Evolutionary conservation across 2,329 filamentous ascomycete genomes (phyloP).

Genomic region (Neonectria neomacrospora): DNA sequence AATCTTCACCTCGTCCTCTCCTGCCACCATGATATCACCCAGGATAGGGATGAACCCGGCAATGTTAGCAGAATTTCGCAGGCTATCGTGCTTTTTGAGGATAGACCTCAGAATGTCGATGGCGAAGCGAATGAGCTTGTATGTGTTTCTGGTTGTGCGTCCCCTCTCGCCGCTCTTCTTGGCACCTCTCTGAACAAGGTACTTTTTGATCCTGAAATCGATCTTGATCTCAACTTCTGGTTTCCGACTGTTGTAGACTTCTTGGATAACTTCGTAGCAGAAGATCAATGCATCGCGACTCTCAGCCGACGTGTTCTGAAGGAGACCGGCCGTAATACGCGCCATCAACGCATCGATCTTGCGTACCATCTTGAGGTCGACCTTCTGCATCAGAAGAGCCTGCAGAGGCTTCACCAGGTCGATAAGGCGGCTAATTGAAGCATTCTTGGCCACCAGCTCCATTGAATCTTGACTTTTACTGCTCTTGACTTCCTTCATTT

Average conservation of each 20-base stretch:
- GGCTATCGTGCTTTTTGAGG: slow-evolving; percentile 84
- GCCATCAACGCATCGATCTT: slow-evolving; percentile 92
- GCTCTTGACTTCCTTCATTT: slow-evolving; percentile 98
- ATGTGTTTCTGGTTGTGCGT: slow-evolving; percentile 79
- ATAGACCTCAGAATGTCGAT: slow-evolving; percentile 87
- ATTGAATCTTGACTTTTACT: slow-evolving; percentile 99
- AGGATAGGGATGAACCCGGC: slow-evolving; percentile 88
- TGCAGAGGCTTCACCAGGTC: slow-evolving; percentile 83
- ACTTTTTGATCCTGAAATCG: slow-evolving; percentile 74
- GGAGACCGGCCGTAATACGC: slow-evolving; percentile 82
- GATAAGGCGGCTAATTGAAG: slow-evolving; percentile 78
- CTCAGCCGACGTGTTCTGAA: slow-evolving; percentile 82
- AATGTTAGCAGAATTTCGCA: slow-evolving; percentile 83
- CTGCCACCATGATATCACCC: slow-evolving; percentile 84
- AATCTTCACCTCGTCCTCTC: slow-evolving; percentile 92
- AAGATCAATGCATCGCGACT: slow-evolving; percentile 89
- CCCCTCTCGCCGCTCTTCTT: slow-evolving; percentile 79
- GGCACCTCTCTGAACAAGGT: slow-evolving; percentile 82
- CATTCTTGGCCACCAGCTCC: slow-evolving; percentile 87
- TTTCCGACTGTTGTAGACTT: slow-evolving; percentile 77
- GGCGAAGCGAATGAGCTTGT: slow-evolving; percentile 89
- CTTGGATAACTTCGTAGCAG: slow-evolving; percentile 92
- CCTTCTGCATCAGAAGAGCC: slow-evolving; percentile 81
- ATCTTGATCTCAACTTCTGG: slow-evolving; percentile 63
- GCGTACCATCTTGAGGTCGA: slow-evolving; percentile 83